Conservation (phyloP, 1,284 basidiomycete species). For the Athelia psychrophila region DNA sequence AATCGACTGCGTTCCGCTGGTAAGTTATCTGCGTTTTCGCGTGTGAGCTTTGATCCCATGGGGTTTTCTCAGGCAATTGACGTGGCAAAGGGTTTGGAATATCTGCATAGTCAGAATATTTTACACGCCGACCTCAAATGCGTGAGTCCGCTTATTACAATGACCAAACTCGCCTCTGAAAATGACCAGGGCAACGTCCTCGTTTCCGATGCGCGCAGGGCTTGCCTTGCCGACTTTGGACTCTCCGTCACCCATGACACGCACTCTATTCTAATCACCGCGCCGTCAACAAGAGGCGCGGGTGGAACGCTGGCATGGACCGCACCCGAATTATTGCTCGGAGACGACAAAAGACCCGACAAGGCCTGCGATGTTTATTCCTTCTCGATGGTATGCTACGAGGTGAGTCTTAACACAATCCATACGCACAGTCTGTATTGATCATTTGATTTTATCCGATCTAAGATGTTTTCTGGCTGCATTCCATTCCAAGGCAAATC, state of each 20-base stretch:
- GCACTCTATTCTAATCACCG: background rate
- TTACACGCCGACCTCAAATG: background rate
- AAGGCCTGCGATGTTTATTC: background rate
- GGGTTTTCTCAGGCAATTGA: background rate
- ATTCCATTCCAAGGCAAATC: background rate
- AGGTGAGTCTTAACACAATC: background rate
- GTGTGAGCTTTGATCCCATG: too few relatives aligned
- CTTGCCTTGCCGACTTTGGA: background rate
- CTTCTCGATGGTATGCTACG: background rate
- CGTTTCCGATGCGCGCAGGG: background rate
- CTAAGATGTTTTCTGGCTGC: background rate
- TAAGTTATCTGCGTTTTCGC: too few relatives aligned
- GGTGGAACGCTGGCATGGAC: background rate
- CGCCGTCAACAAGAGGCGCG: background rate
- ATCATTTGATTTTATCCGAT: background rate
- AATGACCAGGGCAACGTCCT: background rate
- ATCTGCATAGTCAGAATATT: background rate
- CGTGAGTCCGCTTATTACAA: background rate
- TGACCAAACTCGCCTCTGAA: background rate
- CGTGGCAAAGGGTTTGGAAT: background rate
- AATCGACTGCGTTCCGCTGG: background rate
- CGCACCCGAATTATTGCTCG: background rate
- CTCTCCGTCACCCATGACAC: background rate
- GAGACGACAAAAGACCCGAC: background rate
- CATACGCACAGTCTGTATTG: background rate